These are phyloP conservation scores for Hypoxylon subgilvum DNA, from an alignment of 495 filamentous ascomycete genomes.

Conservation along the genomic window DNA sequence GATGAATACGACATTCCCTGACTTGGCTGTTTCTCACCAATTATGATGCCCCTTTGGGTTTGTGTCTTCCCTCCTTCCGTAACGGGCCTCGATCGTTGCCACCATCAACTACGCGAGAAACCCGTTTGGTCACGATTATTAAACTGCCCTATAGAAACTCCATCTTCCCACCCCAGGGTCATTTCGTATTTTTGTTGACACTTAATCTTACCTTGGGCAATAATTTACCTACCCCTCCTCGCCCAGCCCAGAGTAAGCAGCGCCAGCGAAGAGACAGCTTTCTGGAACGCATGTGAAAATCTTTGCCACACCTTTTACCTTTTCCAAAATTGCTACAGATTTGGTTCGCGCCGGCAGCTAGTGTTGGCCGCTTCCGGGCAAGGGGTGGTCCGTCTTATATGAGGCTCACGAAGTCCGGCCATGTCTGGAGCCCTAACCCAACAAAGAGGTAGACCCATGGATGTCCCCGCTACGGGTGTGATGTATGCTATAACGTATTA, in stretches of 20 bases:
- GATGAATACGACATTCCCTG: constrained; percentile 3
- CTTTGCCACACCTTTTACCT: constrained; percentile 6
- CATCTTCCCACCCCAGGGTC: neutral
- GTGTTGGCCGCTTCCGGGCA: constrained; percentile 21
- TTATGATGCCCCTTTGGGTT: constrained; percentile 8
- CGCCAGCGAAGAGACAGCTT: constrained; percentile 6
- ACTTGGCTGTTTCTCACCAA: constrained; percentile 22
- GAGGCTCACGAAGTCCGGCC: constrained; percentile 20
- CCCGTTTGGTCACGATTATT: constrained; percentile 17
- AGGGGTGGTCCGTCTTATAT: constrained; percentile 5
- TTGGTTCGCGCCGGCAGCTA: constrained; percentile 27
- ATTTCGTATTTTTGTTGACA: neutral
- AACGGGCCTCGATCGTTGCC: constrained; percentile 29
- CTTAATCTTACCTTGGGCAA: constrained; percentile 1
- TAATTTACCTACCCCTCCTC: neutral
- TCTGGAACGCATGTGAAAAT: constrained; percentile 17
- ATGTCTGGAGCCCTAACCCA: neutral
- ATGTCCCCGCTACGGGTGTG: neutral
- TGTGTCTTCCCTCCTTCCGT: constrained; percentile 32
- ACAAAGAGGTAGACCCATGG: neutral
- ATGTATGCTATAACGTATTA: constrained; percentile 8
- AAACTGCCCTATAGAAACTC: constrained; percentile 13
- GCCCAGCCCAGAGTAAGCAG: constrained; percentile 31
- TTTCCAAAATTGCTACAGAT: constrained; percentile 9
- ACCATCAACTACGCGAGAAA: constrained; percentile 15